Base-by-base conservation (phyloP, 177 flowering plant species). In the Vitis hybrid region DNA sequence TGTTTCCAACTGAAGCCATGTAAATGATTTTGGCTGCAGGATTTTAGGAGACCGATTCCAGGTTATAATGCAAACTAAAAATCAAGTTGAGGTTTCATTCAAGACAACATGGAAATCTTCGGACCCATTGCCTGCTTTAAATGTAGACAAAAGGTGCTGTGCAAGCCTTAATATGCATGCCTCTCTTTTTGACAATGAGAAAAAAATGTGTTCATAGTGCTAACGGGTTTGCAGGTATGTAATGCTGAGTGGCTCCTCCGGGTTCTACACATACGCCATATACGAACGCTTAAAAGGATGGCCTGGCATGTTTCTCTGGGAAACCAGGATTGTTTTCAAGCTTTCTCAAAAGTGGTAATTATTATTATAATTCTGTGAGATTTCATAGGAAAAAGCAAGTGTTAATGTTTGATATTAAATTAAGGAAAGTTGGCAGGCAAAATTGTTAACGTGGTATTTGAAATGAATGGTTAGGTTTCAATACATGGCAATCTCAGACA, bases 401-500 rank as follows among this genome's bases (percentile, higher is more conserved):
- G 30, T 27, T 27, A 27, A 27, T 27, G 0, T 27, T 27, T 27
- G 30, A 27, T 27, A 2, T 27, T 27, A 27, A 27, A 27, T 27
- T 27, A 2, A 27, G 4, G 0, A 2, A 2, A 27, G 30, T 27
- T 27, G 30, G 30, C 30, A 27, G 30, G 30, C 30, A 27, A 27
- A 27, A 27, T 27, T 27, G 30, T 27, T 27, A 27, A 27, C 30
- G 30, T 27, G 30, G 30, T 27, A 27, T 27, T 27, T 27, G 30
- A 27, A 27, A 24, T 61, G 64, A 61, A 15, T 61, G 64, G 4
- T 58, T 56, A 85, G 88, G 78, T 85, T 85, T 65, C 71, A 55
- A 17, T 81, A 76, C 74, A 83, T 85, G 86, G 82, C 86, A 2
- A 9, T 85, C 63, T 73, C 89, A 10, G 87, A 86, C n/a, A 71